Evolutionary conservation across 257 asterid species (phyloP).

Genomic region (Leptodermis oblonga): DNA sequence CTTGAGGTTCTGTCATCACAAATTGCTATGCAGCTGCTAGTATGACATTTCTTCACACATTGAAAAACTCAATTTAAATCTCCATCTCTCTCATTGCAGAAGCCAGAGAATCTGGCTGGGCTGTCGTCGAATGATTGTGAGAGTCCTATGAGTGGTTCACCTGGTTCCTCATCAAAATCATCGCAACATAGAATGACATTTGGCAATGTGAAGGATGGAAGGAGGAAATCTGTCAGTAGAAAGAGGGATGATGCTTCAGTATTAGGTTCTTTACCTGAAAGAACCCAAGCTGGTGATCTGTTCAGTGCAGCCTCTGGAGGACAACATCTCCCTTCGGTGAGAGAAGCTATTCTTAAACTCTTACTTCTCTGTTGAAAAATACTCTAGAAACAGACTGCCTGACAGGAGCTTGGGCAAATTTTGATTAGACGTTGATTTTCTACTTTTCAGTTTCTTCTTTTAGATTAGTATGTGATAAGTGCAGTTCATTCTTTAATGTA

Average conservation of each 20-base stretch:
- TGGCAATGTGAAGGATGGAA: conserved; percentile 52
- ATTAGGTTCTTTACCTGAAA: conserved; percentile 44
- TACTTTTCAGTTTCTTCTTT: neutral
- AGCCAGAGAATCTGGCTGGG: conserved; percentile 44
- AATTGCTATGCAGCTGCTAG: neutral
- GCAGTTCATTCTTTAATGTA: neutral
- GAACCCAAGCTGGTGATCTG: conserved; percentile 83
- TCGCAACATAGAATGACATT: conserved; percentile 39
- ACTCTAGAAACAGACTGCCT: neutral
- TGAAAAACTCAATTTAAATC: neutral
- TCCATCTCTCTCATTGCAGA: conserved; percentile 37
- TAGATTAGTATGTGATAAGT: neutral
- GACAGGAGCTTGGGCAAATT: neutral
- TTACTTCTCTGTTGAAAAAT: neutral
- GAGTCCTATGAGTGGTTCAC: conserved; percentile 64
- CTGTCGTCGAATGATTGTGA: conserved; percentile 47
- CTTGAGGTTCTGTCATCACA: neutral
- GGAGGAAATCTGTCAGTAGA: conserved; percentile 59
- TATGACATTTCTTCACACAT: neutral
- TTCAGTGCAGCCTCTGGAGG: conserved; percentile 58
- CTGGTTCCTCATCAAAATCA: conserved; percentile 60
- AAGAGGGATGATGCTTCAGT: conserved; percentile 37
- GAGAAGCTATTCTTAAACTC: conserved; percentile 20
- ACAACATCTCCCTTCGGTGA: conserved; percentile 60
- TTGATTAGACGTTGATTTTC: neutral